Base-by-base conservation (phyloP, 139 green algal species). In the Picochlorum sp. region DNA sequence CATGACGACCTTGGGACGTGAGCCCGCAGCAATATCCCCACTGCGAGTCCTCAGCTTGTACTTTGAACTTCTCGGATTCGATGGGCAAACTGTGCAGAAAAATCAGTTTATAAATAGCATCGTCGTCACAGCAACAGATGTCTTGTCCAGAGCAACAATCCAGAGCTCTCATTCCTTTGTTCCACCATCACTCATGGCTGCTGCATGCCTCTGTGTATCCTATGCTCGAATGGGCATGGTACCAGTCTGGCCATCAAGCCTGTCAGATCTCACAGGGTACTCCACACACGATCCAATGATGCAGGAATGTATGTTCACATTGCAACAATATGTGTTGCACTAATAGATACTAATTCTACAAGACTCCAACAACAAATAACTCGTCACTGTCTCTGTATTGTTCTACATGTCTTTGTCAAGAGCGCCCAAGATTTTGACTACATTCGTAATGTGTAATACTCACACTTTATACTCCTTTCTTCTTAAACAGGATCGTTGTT, bases 31-130 rank as follows among this genome's bases (percentile, higher is more conserved):
- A 51, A 87, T 95, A 61, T 90, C 74, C 0, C 65, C 76, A 11
- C 74, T 91, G 63, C 75, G 87, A 37, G 71, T 81, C 41, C 72
- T 92, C 32, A 81, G 88, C 72, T 81, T 95, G 20, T 91, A 86
- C 71, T 63, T 91, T 51, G 85, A 92, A 71, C 72, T 87, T 34
- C 73, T 93, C 62, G 87, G 87, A 15, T 69, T 59, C 58, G 56
- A 18, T 49, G 26, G 54, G 23, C 16, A 45, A 28, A 32, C n/a
- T 28, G 18, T 41, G 6, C 21, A 64, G 34, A 68, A 62, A 62
- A 66, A 38, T 41, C 38, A 66, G 32, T 59, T 69, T 23, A 21
- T 47, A 15, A 32, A 69, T 6, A 41, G 63, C 1, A 69, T 69
- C 49, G 58, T 60, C 37, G 32, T 73, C 30, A 34, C 58, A 6